A percentile compares a stretch with the other conserved stretches of the same genome.
These are phyloP conservation scores for Chimonanthus praecox DNA, from an alignment of 164 flowering plant species.

Conservation along the genomic window DNA sequence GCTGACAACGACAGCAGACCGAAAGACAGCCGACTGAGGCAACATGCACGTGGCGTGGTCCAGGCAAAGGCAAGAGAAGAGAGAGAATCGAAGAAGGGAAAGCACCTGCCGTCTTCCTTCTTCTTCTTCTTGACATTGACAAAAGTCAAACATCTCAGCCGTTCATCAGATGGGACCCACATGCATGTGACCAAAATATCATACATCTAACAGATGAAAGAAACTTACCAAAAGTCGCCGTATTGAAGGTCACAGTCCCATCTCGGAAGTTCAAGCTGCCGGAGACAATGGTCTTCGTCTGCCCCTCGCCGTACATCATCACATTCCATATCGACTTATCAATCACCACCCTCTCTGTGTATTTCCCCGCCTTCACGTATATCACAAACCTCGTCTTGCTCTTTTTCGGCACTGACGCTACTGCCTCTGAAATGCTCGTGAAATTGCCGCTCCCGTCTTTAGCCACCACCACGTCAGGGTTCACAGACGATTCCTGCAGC, in stretches of 20 bases:
- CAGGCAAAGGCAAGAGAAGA: too few species aligned
- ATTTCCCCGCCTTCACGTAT: conserved; percentile 53
- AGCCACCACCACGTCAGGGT: conserved; percentile 30
- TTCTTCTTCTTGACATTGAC: too few species aligned
- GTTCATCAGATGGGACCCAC: too few species aligned
- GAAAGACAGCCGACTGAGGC: too few species aligned
- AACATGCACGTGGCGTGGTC: too few species aligned
- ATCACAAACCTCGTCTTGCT: conserved; percentile 41
- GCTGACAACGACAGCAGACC: too few species aligned
- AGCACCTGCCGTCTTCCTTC: too few species aligned
- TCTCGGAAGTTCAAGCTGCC: conserved; percentile 50
- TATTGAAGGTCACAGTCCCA: conserved; percentile 60
- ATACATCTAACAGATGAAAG: not conserved
- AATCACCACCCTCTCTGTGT: conserved; percentile 44
- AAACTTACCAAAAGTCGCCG: conserved; percentile 65
- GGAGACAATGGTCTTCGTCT: conserved; percentile 39
- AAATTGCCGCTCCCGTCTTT: conserved; percentile 40
- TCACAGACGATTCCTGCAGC: conserved; percentile 36
- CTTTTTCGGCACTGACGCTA: conserved; percentile 38
- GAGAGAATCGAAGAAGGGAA: too few species aligned
- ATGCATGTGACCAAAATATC: too few species aligned
- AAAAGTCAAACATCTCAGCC: too few species aligned
- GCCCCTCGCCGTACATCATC: conserved; percentile 74
- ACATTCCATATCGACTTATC: conserved; percentile 60
- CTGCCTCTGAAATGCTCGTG: conserved; percentile 45